Base-by-base conservation (phyloP, 257 asterid genomes). In the Solanum chilense region DNA sequence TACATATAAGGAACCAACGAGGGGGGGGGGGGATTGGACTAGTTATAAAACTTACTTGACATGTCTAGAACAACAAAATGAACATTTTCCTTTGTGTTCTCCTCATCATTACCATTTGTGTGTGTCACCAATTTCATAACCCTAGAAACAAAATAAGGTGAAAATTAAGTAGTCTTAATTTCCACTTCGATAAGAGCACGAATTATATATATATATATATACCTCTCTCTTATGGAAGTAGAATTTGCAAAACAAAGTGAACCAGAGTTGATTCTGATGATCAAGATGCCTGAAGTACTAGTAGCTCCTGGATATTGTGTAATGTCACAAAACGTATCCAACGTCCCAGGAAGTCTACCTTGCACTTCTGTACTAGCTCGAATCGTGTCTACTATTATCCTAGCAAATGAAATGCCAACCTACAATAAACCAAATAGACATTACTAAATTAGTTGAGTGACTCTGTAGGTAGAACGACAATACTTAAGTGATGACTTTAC, bases 201-300 rank as follows among this genome's bases (percentile, higher is more conserved):
- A 44, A 5, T 25, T 27, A 12, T 81, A 31, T 31, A 49, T 29
- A 31, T 31, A 49, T 29, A 29, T 83, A 13, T 27, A 9, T 92
- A 95, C 98, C 96, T 94, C 91, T 91, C 93, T 90, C 93, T 89
- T 16, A 92, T 93, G 91, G 91, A 94, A 91, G 87, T 92, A 60
- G 98, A 91, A 88, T 95, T 95, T 42, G 98, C 98, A 31, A 70
- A 95, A 88, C 98, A 94, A 15, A 95, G 89, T 1, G 96, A 92
- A 9, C 91, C 92, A 15, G 95, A 92, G 90, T 92, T 92, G 35
- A 95, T 88, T 37, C 95, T 93, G 56, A 93, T 85, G 2, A 92
- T 86, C 52, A 90, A 87, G 80, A 94, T 88, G 83, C 96, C 98
- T 9, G 96, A 86, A 66, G 88, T 90, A 42, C 15, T 12, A 27